phyloP scores from a whole-genome alignment of 352 stramenopile species.

The Globisporangium spinosum region DNA sequence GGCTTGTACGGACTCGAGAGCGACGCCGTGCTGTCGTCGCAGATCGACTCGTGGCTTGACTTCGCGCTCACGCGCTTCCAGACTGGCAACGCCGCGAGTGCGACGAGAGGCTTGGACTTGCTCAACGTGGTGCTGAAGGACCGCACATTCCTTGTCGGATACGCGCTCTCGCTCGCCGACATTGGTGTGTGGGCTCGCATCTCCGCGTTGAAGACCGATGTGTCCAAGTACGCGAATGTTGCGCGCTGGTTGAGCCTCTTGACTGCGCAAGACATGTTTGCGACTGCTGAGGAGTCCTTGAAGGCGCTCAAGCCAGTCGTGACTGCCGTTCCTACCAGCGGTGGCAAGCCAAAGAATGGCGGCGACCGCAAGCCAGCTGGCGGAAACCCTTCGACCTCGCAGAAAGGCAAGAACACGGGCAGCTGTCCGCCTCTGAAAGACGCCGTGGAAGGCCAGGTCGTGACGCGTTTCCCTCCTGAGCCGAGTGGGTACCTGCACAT shows the following conservation, averaged over 20 bases:
- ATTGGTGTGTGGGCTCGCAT: constrained; percentile 90
- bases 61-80: constrained; percentile 77
- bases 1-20: constrained; percentile 61
- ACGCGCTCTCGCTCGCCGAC: constrained; percentile 94
- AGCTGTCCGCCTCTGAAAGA: constrained; percentile 93
- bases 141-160: constrained; percentile 93
- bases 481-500: constrained; percentile 74
- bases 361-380: constrained; percentile 21
- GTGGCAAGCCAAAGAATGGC: constrained; percentile 11
- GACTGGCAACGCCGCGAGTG: constrained; percentile 21
- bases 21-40: constrained; percentile 45
- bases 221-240: constrained; percentile 60
- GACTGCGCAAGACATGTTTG: constrained; percentile 56
- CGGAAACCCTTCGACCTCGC: constrained; percentile 2
- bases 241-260: constrained; percentile 73
- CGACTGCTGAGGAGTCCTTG: constrained; percentile 42
- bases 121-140: constrained; percentile 87
- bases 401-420: constrained; percentile 82
- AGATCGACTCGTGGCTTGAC: constrained; percentile 93
- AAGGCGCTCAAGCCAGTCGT: constrained; percentile 39
- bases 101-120: constrained; percentile 59
- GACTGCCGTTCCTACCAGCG: constrained; percentile 7
- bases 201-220: constrained; percentile 35
- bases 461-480: constrained; percentile 91
- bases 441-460: constrained; percentile 92